Evolutionary conservation across 2,329 filamentous ascomycete genomes (phyloP).

Genomic region (Myriosclerotinia scirpicola): DNA sequence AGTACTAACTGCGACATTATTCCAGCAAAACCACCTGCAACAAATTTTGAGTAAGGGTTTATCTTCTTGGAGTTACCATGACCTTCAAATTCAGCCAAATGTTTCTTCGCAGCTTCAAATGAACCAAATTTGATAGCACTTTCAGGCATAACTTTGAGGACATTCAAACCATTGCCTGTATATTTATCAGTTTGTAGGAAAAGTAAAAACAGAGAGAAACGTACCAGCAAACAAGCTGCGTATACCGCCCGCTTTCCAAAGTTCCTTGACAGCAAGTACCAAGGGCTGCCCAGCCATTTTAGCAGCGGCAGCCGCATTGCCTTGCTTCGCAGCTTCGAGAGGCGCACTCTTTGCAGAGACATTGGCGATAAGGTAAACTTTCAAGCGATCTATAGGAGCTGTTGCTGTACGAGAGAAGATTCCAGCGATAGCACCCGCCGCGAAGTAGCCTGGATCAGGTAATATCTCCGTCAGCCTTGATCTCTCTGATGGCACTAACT

Average conservation of each 20-base stretch:
- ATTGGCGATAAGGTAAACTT: conserved; percentile 95
- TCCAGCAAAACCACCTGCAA: conserved; percentile 85
- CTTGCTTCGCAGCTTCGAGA: conserved; percentile 66
- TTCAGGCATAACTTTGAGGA: conserved; percentile 97
- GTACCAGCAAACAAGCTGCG: conserved; percentile 89
- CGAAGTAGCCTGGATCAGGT: conserved; percentile 89
- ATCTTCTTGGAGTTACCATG: conserved; percentile 79
- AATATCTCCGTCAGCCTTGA: conserved; percentile 46
- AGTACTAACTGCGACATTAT: conserved; percentile 82
- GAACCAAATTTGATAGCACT: conserved; percentile 98
- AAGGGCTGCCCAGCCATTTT: conserved; percentile 69
- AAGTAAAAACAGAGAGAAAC: conserved; percentile 35
- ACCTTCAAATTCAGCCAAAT: conserved; percentile 82
- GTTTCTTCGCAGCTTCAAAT: conserved; percentile 91
- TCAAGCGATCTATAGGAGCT: conserved; percentile 92
- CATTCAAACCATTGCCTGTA: conserved; percentile 89
- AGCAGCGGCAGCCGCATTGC: conserved; percentile 63
- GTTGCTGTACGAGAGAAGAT: conserved; percentile 94
- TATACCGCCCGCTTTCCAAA: conserved; percentile 84
- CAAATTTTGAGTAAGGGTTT: conserved; percentile 81
- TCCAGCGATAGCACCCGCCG: conserved; percentile 91
- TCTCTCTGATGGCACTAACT: conserved; percentile 29
- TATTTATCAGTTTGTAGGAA: conserved; percentile 24
- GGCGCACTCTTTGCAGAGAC: conserved; percentile 62
- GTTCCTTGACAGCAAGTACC: conserved; percentile 67